Evolutionary conservation across 2,329 filamentous ascomycete species (phyloP).

Genomic region (Colletotrichum caudatum): DNA sequence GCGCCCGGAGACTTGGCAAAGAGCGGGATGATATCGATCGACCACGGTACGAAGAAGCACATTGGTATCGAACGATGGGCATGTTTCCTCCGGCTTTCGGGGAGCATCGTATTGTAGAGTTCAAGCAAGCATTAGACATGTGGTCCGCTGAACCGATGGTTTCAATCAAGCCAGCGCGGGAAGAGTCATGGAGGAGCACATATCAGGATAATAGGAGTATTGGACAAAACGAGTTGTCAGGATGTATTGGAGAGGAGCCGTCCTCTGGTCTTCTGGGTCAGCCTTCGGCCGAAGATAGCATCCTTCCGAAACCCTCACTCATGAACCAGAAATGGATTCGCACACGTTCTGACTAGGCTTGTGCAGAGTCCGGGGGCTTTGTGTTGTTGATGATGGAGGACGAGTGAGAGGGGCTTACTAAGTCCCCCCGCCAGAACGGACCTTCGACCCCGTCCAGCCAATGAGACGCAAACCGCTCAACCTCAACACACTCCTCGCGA

Average conservation of each 20-base stretch:
- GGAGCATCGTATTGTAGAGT: neutral
- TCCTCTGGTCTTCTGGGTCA: neutral
- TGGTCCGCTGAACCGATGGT: neutral
- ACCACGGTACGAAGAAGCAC: slow-evolving; percentile 3
- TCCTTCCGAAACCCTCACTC: no score
- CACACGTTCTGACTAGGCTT: neutral
- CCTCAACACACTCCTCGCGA: slow-evolving; percentile 16
- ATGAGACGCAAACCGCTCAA: slow-evolving; percentile 35
- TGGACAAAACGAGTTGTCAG: neutral
- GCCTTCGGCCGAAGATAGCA: no score
- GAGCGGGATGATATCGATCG: neutral
- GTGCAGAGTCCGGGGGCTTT: neutral
- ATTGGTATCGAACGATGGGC: neutral
- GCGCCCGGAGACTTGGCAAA: neutral
- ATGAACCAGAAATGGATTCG: neutral
- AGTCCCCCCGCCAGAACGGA: slow-evolving; percentile 24
- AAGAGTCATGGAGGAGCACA: neutral
- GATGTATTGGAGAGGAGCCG: neutral
- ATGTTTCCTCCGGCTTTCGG: neutral
- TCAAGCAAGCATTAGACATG: neutral
- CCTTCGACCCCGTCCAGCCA: slow-evolving; percentile 3
- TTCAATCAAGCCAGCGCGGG: slow-evolving; percentile 9
- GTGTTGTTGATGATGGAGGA: neutral
- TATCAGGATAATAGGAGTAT: neutral
- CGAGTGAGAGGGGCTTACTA: slow-evolving; percentile 33